phyloP scores from a whole-genome alignment of 768 basidiomycete species.

The Coprinellus micaceus region DNA sequence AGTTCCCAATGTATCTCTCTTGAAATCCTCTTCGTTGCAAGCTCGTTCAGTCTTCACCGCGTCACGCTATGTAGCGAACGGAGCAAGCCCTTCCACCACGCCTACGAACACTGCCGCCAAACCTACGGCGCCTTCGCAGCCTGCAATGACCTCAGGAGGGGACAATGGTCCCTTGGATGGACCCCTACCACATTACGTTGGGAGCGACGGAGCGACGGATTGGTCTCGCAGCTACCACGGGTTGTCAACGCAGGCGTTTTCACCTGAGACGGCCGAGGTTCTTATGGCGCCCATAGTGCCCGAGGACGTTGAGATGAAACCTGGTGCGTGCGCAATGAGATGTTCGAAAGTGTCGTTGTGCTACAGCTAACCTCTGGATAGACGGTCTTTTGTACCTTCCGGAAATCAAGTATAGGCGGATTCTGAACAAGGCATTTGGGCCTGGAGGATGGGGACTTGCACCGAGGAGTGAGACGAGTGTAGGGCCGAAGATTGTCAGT shows the following conservation, averaged over 20 bases:
- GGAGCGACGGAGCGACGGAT: conserved; percentile 46
- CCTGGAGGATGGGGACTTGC: conserved; percentile 98
- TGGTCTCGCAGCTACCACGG: conserved; percentile 91
- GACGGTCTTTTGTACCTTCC: conserved; percentile 94
- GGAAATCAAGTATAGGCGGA: conserved; percentile 93
- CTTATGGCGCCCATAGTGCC: conserved; percentile 74
- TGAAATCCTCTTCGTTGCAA: background rate
- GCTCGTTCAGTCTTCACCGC: background rate
- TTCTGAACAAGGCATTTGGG: conserved; percentile 90
- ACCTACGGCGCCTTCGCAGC: background rate
- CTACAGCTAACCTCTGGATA: conserved; percentile 24
- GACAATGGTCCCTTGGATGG: background rate
- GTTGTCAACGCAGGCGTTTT: conserved; percentile 71
- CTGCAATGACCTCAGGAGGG: background rate
- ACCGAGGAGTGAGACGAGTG: conserved; percentile 87
- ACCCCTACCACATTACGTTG: conserved; percentile 15
- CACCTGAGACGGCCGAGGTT: conserved; percentile 66
- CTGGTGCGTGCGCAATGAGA: conserved; percentile 72
- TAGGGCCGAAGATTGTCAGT: conserved; percentile 83
- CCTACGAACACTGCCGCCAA: background rate
- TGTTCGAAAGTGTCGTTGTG: background rate
- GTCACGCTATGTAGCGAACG: background rate
- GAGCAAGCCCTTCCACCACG: background rate
- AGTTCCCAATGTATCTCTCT: background rate
- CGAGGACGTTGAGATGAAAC: conserved; percentile 88